Evolutionary conservation across 352 stramenopile genomes (phyloP).

Genomic region (Pythium aphanidermatum): DNA sequence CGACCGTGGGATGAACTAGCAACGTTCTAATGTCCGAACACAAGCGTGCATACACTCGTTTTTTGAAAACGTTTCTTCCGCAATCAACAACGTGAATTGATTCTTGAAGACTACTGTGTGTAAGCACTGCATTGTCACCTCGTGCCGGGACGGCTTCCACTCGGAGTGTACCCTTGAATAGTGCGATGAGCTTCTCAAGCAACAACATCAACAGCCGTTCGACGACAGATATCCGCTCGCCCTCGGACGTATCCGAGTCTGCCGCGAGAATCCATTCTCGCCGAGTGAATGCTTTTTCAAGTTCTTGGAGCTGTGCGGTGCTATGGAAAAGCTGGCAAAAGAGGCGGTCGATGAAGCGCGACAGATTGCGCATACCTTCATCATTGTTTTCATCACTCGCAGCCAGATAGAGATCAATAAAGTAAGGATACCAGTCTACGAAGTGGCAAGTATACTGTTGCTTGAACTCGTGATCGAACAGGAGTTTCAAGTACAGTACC

Average conservation of each 20-base stretch:
- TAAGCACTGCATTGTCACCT: constrained; percentile 6
- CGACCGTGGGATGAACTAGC: constrained; percentile 59
- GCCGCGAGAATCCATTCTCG: too few relatives aligned
- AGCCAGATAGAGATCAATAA: constrained; percentile 62
- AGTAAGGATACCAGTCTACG: constrained; percentile 75
- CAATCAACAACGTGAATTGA: constrained; percentile 58
- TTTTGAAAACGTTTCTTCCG: constrained; percentile 65
- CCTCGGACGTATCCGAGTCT: too few relatives aligned
- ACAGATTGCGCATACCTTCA: constrained; percentile 67
- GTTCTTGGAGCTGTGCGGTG: constrained; percentile 59
- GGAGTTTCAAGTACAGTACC: constrained; percentile 73
- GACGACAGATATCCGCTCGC: constrained; percentile 45
- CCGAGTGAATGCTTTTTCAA: constrained; percentile 41
- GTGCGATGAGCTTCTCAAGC: constrained; percentile 51
- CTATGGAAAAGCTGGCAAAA: constrained; percentile 86
- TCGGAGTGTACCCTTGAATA: constrained; percentile 59
- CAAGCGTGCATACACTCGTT: constrained; percentile 70
- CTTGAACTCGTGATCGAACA: constrained; percentile 81
- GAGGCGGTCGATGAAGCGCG: constrained; percentile 73
- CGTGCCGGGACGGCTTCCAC: constrained; percentile 42
- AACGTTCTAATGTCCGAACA: constrained; percentile 76
- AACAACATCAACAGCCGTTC: constrained; percentile 63
- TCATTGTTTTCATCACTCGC: constrained; percentile 69
- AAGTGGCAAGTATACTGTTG: constrained; percentile 78
- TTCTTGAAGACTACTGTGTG: constrained; percentile 6